Base-by-base conservation (phyloP, 192 early-diverging fungal species). In the Coemansia sp. region DNA sequence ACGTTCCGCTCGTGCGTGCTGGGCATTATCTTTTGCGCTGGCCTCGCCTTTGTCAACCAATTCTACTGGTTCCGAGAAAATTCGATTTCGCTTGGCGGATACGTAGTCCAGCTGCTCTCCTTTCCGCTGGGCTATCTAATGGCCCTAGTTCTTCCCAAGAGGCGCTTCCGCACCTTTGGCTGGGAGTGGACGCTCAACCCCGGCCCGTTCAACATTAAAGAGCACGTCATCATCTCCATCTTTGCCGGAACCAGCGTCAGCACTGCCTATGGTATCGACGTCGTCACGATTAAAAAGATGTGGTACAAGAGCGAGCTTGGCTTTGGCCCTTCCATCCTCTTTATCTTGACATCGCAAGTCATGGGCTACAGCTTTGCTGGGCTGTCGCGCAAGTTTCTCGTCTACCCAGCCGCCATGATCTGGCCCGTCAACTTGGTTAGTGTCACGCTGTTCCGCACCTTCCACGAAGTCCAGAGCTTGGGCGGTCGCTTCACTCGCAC, bases 61-160 rank as follows among this genome's bases (percentile, higher is more conserved):
- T 87, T 92, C 70, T 90, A 91, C 68, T 90, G 90, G 81, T 95
- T 91, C 82, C 87, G 91, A 63, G 87, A 89, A 12, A 95, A 93
- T 69, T 83, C 87, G 1, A 82, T 92, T 41, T 79, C 83, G 0
- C 76, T 92, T 24, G 83, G 83, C 22, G 82, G 86, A 22, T 82
- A 87, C 67, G 82, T 93, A 15, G 92, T 88, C 2, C 82, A 87
- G 53, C 63, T 96, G 64, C 81, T 94, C 0, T 73, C 88, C 2
- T 93, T 90, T 46, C 90, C 94, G 7, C 54, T 87, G 5, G 94
- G 94, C 1, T 72, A 80, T 6, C 46, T 90, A 19, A 58, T 90
- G 66, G 89, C 87, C 8, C 65, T 72, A 21, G 57, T 86, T 11
- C 58, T 92, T 42, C 89, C 90, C 11, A 75, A 73, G 14, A 62